Conservation (phyloP, 805 yeast genomes). For the Cyberlindnera sargentensis region DNA sequence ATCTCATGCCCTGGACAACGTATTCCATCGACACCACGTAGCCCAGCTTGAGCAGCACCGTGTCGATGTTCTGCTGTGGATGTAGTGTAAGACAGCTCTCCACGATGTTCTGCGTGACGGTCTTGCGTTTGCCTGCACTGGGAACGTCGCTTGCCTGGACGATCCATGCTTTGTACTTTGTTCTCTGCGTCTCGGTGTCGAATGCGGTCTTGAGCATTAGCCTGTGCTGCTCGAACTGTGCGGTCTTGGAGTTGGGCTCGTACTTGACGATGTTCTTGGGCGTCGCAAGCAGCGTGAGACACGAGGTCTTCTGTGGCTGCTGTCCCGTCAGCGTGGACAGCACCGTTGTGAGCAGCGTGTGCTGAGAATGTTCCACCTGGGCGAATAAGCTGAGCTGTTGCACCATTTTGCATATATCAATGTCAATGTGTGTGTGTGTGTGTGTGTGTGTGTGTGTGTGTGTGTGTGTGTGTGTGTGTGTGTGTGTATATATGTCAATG, state of each 20-base stretch:
- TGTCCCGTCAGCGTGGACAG: constrained; percentile 20
- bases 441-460: no score
- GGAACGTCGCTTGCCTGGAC: constrained; percentile 67
- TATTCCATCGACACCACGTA: constrained; percentile 57
- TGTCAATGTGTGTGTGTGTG: no score
- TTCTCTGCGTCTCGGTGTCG: constrained; percentile 2
- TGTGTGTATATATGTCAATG: no score
- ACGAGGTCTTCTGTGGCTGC: constrained; percentile 6
- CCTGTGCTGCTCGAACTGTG: constrained; percentile 22
- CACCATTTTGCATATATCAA: constrained; percentile 14
- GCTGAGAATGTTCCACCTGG: constrained; percentile 9
- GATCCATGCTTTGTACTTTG: constrained; percentile 40
- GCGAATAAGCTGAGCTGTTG: constrained; percentile 23
- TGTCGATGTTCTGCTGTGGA: constrained; percentile 26
- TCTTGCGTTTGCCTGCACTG: constrained; percentile 61
- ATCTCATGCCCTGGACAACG: constrained; percentile 54
- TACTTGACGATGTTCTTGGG: constrained; percentile 22
- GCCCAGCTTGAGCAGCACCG: constrained; percentile 56
- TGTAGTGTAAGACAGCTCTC: constrained; percentile 37
- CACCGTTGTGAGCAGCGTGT: constrained; percentile 15
- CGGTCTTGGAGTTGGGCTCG: constrained; percentile 22
- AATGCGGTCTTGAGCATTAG: constrained; percentile 15
- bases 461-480: no score
- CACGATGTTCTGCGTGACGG: constrained; percentile 58
- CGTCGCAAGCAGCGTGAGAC: constrained; percentile 13